A percentile compares a stretch with the other conserved stretches of the same genome.
phyloP scores from a whole-genome alignment of 345 rosid genomes.

The Rhodomyrtus tomentosa region DNA sequence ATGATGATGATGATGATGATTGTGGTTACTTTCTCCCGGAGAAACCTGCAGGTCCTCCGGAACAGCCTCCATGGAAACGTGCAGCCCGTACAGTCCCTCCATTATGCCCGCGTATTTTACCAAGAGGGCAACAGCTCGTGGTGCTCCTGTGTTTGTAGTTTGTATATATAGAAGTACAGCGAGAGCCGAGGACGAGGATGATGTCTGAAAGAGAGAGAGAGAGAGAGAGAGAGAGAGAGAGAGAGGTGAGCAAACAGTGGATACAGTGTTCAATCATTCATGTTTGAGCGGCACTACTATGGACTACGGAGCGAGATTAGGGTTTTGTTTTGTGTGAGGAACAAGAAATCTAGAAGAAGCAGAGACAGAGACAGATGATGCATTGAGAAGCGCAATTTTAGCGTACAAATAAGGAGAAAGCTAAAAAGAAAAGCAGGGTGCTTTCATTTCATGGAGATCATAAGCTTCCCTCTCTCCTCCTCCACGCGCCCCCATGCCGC shows the following conservation, averaged over 20 bases:
- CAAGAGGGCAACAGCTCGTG: background rate
- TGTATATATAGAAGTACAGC: background rate
- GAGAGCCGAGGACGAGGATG: background rate
- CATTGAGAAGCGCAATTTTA: slow-evolving; percentile 2
- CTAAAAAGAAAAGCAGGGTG: background rate
- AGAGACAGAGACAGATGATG: background rate
- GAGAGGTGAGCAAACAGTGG: background rate
- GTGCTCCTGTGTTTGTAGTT: background rate
- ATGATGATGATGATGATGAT: background rate
- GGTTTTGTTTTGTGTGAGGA: background rate
- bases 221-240: background rate
- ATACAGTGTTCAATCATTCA: background rate
- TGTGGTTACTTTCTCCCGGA: background rate
- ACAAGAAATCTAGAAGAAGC: background rate
- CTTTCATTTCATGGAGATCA: background rate
- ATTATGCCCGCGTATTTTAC: background rate
- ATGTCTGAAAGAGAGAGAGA: background rate
- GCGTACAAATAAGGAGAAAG: slow-evolving; percentile 24
- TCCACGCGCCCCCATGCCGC: background rate
- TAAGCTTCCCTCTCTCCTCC: background rate
- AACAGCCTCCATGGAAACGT: background rate
- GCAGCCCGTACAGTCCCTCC: slow-evolving; percentile 25
- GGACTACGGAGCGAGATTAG: background rate
- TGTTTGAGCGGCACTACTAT: background rate
- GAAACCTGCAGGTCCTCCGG: background rate